Percentiles rank a stretch among this genome's conserved stretches.
These are phyloP conservation scores for Vicia sativa DNA, from an alignment of 306 rosid species.

Conservation along the genomic window DNA sequence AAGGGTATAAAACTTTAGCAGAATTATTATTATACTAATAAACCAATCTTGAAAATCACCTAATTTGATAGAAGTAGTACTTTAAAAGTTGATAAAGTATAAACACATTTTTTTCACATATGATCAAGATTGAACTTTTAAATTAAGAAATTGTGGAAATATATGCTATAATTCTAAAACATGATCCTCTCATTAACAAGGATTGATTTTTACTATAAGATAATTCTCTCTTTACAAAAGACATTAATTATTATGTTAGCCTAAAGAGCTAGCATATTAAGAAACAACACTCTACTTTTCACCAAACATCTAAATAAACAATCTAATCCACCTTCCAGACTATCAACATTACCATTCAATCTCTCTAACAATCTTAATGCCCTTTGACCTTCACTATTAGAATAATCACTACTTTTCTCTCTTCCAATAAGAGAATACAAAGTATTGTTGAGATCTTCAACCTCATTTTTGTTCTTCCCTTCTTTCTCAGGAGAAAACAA, in stretches of 20 bases:
- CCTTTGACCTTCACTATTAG: conserved; percentile 47
- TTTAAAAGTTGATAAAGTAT: too few relatives aligned
- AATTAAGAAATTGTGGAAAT: too few relatives aligned
- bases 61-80: too few relatives aligned
- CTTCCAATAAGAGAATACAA: conserved; percentile 50
- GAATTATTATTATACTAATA: too few relatives aligned
- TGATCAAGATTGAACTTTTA: too few relatives aligned
- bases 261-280: conserved; percentile 63
- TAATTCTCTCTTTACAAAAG: conserved; percentile 33
- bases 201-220: conserved; percentile 8
- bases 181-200: too few relatives aligned
- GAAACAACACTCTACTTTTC: conserved; percentile 71
- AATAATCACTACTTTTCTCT: conserved; percentile 37
- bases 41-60: too few relatives aligned
- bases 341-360: conserved; percentile 48
- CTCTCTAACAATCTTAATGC: conserved; percentile 52
- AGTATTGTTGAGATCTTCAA: conserved; percentile 46
- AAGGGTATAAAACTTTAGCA: too few relatives aligned
- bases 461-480: conserved; percentile 49
- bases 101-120: background rate
- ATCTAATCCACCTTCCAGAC: conserved; percentile 59
- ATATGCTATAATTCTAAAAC: too few relatives aligned
- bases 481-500: conserved; percentile 48
- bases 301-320: conserved; percentile 66
- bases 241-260: background rate